Base-by-base conservation (phyloP, 768 basidiomycete genomes). In the Mycena galopus region DNA sequence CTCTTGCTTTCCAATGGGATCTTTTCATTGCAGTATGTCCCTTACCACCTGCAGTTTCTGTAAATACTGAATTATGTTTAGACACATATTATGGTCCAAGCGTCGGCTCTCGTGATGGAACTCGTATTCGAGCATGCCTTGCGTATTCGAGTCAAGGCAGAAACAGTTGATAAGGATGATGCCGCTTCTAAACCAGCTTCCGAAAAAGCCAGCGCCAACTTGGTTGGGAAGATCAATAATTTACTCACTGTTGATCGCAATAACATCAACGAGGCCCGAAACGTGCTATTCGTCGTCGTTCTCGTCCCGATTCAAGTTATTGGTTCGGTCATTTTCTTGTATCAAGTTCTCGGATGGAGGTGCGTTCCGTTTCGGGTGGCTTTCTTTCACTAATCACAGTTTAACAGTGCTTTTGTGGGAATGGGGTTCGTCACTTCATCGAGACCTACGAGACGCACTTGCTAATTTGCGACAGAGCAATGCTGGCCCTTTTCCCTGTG, bases 211-310 rank as follows among this genome's bases (percentile, higher is more conserved):
- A 53, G 33, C 17, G 82, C 81, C 10, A 90, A 91, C 77, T 79
- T 93, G 19, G 86, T 90, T 33, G 94, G 94, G 10, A 92, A 89
- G 77, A 91, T 95, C 77, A 94, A 92, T 79, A 94, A 92, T 63
- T 81, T 94, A 4, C 87, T 93, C 35, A 90, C 93, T 11, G 89
- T 90, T 1, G 94, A 95, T 79, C 58, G 56, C 21, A 23, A 16
- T 17, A 47, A 53, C 30, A 64, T 70, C 19, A 32, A n/a, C 32
- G 55, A 70, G 32, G 23, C 56, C 2, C 61, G 61, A 27, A 58
- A 70, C 62, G 30, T 64, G 4, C 17, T 70, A 7, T 55, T 65
- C 21, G 21, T 75, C 16, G 33, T 58, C 29, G 23, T 63, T 3
- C 21, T 60, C 1, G 50, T 86, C 23, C 87, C 86, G 2, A 76